Evolutionary conservation across 139 green algal genomes (phyloP).

Genomic region (Zygnema circumcarinatum): DNA sequence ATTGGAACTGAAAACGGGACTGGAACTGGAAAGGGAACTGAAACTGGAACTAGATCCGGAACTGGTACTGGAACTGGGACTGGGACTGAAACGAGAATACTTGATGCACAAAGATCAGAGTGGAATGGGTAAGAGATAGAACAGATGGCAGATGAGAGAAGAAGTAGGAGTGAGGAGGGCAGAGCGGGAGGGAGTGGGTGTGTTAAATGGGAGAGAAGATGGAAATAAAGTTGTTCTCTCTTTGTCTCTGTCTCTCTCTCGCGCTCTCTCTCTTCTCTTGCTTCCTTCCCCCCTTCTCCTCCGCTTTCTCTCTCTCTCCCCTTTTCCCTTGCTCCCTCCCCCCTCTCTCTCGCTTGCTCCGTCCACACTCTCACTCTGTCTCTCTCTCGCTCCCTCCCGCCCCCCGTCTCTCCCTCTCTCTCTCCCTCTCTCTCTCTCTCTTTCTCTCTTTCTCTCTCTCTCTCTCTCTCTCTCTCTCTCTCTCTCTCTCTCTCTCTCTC

Average conservation of each 20-base stretch:
- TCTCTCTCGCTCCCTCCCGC: neutral
- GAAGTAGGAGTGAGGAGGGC: neutral
- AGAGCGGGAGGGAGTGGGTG: slow-evolving; percentile 37
- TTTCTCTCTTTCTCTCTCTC: neutral
- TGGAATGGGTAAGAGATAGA: neutral
- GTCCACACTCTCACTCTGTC: neutral
- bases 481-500: neutral
- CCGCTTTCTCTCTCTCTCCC: too few species aligned
- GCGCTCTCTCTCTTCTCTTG: neutral
- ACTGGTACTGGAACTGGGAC: neutral
- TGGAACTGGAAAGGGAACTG: slow-evolving; percentile 10
- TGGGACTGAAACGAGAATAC: neutral
- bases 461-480: neutral
- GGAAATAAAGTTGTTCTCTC: slow-evolving; percentile 37
- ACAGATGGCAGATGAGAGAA: neutral
- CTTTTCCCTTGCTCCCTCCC: too few species aligned
- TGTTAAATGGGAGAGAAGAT: slow-evolving; percentile 39
- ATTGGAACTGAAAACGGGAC: neutral
- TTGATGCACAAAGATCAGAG: neutral
- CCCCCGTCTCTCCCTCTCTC: neutral
- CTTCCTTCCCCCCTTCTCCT: neutral
- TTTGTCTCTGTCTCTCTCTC: slow-evolving; percentile 35
- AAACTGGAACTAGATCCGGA: neutral
- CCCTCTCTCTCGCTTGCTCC: neutral
- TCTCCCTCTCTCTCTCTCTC: neutral